Base-by-base conservation (phyloP, 495 filamentous ascomycete genomes). In the Hypoxylon lienhwacheense region DNA sequence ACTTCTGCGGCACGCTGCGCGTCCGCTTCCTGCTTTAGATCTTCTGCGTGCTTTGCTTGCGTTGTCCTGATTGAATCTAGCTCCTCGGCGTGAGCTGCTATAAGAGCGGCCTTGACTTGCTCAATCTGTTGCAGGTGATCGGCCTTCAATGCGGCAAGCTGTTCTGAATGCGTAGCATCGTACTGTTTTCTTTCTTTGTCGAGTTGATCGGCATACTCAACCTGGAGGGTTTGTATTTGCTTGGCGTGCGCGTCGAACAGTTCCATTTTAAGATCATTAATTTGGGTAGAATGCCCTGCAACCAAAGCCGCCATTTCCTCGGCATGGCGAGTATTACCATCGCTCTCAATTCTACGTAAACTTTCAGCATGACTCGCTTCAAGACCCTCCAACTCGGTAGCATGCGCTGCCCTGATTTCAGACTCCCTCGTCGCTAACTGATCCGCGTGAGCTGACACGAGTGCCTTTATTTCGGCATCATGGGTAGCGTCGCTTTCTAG, bases 171-270 rank as follows among this genome's bases (percentile, higher is more conserved):
- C 2, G 59, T 40, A 4, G 53, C 51, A 12, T 58, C 61, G 26
- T 59, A 61, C 1, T 64, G 47, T 10, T 49, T 49, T 39, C 63
- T 71, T 15, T 60, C 63, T 39, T 66, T 63, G 12, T 69, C 63
- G 15, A 72, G 57, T 34, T 75, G 59, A 49, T 73, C 63, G 35
- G 70, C 65, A 46, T 76, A 66, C 34, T 55, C 56, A 4, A 55
- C 41, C 47, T 74, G 71, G 11, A 81, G 66, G 42, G 72, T 64
- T 49, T 80, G 75, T 7, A 80, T 36, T 55, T 81, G 73, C 19
- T 66, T 58, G 2, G 68, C 68, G 45, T 81, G 75, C 14, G 47
- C 53, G 17, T 71, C 67, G 35, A 77, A 71, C 8, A 80, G 47
- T 15, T 69, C 69, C 37, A 70, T 69, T 63, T 73, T 76, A 4